Percentiles rank a stretch among this genome's conserved stretches.
phyloP scores from a whole-genome alignment of 2,329 filamentous ascomycete genomes.

The Scedosporium apiospermum region DNA sequence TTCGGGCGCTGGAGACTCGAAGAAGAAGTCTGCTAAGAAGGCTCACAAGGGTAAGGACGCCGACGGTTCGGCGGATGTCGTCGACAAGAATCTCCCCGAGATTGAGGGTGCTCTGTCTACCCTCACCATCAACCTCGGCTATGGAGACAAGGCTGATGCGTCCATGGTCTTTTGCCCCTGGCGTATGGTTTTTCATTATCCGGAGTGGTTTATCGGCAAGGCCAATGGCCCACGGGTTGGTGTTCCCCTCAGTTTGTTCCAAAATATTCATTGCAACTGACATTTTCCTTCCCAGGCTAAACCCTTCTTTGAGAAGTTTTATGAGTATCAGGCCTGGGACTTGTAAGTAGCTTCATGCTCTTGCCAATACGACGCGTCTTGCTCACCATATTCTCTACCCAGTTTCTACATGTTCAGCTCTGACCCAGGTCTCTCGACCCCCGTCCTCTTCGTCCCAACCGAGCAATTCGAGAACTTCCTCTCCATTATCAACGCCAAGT shows the following conservation, averaged over 20 bases:
- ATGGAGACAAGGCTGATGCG: constrained; percentile 4
- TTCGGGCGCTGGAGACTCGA: too few relatives aligned
- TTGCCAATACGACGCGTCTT: not conserved
- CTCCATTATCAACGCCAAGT: constrained; percentile 50
- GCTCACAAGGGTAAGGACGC: too few relatives aligned
- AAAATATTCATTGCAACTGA: not conserved
- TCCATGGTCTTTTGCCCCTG: constrained; percentile 36
- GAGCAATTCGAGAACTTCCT: constrained; percentile 58
- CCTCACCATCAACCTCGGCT: not conserved
- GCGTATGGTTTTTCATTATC: constrained; percentile 46
- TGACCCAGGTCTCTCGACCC: constrained; percentile 31
- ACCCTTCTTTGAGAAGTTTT: constrained; percentile 40
- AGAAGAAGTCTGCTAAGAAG: too few relatives aligned
- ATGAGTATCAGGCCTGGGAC: constrained; percentile 55
- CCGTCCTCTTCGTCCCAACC: constrained; percentile 59
- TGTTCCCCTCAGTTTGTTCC: not conserved
- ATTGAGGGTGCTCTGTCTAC: not conserved
- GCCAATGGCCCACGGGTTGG: constrained; percentile 36
- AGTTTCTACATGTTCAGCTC: constrained; percentile 61
- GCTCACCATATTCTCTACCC: not conserved
- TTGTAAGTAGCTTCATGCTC: constrained; percentile 46
- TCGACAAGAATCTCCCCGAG: not conserved
- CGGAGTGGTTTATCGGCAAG: constrained; percentile 47
- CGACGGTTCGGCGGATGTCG: too few relatives aligned
- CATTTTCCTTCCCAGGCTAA: constrained; percentile 20